Conservation (phyloP, 306 rosid genomes). For the Trifolium subterraneum region DNA sequence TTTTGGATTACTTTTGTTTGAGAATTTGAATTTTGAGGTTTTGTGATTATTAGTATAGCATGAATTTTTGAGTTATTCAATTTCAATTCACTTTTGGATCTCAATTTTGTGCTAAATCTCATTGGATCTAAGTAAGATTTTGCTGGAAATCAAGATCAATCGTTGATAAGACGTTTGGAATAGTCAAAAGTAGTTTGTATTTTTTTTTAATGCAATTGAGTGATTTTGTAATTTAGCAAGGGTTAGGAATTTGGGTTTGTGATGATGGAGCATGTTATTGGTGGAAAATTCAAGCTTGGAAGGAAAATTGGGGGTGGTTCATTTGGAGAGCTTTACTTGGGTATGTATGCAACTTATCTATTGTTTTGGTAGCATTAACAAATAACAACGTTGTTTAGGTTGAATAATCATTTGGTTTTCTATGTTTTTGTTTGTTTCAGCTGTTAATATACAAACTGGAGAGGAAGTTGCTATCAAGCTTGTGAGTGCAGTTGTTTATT, state of each 20-base stretch:
- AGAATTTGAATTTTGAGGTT: slow-evolving; percentile 11
- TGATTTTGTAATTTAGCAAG: slow-evolving; percentile 44
- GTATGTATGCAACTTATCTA: slow-evolving; percentile 58
- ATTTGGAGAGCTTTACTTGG: slow-evolving; percentile 93
- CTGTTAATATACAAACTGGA: slow-evolving; percentile 85
- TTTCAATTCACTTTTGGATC: slow-evolving; percentile 48
- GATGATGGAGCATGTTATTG: slow-evolving; percentile 91
- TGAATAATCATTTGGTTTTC: slow-evolving; percentile 37
- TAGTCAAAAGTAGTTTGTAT: background rate
- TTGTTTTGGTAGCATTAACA: slow-evolving; percentile 27
- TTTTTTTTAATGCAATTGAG: slow-evolving; percentile 37
- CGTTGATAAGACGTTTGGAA: slow-evolving; percentile 14
- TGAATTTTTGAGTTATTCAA: slow-evolving; percentile 37
- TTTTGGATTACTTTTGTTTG: background rate
- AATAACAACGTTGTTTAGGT: slow-evolving; percentile 9
- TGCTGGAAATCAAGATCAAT: slow-evolving; percentile 31
- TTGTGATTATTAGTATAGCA: slow-evolving; percentile 23
- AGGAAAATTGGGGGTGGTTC: slow-evolving; percentile 98
- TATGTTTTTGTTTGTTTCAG: slow-evolving; percentile 65
- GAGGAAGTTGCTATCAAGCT: slow-evolving; percentile 99
- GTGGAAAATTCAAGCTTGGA: slow-evolving; percentile 95
- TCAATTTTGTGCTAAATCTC: slow-evolving; percentile 35
- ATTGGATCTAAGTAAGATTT: slow-evolving; percentile 72
- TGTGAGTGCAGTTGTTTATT: slow-evolving; percentile 56
- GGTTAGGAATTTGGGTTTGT: slow-evolving; percentile 49